Percentiles rank a stretch among this genome's conserved stretches.
phyloP scores from a whole-genome alignment of 2,329 filamentous ascomycete genomes.

The Venturia asperata region DNA sequence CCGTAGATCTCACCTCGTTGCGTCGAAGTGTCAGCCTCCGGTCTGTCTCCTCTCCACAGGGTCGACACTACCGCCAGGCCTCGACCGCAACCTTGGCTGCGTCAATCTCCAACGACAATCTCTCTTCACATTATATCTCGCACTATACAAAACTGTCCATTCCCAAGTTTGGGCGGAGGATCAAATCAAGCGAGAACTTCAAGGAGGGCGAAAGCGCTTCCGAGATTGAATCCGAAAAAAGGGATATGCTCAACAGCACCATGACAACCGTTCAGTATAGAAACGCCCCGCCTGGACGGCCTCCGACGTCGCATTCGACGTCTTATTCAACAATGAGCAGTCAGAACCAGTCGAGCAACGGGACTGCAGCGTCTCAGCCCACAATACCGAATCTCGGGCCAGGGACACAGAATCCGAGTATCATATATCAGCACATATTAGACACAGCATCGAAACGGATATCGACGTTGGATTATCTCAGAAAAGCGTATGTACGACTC shows the following conservation, averaged over 20 bases:
- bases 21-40: slow-evolving; percentile 18
- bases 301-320: slow-evolving; percentile 14
- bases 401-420: slow-evolving; percentile 42
- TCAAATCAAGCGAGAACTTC: slow-evolving; percentile 33
- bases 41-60: slow-evolving; percentile 33
- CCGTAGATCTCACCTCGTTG: slow-evolving; percentile 15
- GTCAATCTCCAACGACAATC: slow-evolving; percentile 24
- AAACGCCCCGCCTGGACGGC: slow-evolving; percentile 10
- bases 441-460: slow-evolving; percentile 88
- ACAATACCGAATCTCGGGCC: neutral
- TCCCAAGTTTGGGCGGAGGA: slow-evolving; percentile 30
- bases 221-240: slow-evolving; percentile 1
- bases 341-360: slow-evolving; percentile 2
- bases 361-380: neutral
- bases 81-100: slow-evolving; percentile 29
- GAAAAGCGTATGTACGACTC: slow-evolving; percentile 65
- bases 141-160: slow-evolving; percentile 35
- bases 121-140: slow-evolving; percentile 25
- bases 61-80: slow-evolving; percentile 27
- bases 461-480: slow-evolving; percentile 84
- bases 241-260: slow-evolving; percentile 17
- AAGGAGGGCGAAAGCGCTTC: slow-evolving; percentile 12
- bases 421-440: slow-evolving; percentile 62
- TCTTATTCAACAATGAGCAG: slow-evolving; percentile 5
- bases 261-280: slow-evolving; percentile 20